Evolutionary conservation across 2,329 filamentous ascomycete genomes (phyloP), one percentile per base, ranked within the genome.

Genomic region (Cladosporium austrohemisphaericum): DNA sequence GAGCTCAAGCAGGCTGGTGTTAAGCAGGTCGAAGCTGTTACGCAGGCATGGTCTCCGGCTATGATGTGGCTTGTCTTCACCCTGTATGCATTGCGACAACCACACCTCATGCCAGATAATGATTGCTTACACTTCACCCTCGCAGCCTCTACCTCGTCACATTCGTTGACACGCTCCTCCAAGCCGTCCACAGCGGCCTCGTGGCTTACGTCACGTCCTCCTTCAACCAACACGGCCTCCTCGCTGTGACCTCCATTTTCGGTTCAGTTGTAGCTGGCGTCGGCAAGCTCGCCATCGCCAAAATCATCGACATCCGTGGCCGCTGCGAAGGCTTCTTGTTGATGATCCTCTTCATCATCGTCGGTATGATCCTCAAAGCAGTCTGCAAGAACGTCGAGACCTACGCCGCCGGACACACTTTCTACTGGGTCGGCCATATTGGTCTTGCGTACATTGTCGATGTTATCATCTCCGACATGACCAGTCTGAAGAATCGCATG

Each of bases 241-340:
- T 66, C 25, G 65, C 65, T 1, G 63, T 67, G 1, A 66, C 60
- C n/a, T 57, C 52, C 26, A 61, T 71, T 35, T 62, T 71, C 40
- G 65, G 67, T 3, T 61, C 56, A 9, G 55, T 69, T 11, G 60
- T 71, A 7, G 63, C 59, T 29, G 69, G 68, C 22, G 60, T 68
- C 14, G 57, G 62, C 48, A 65, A 65, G 9, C 63, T 72, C 8
- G 78, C 82, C 1, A 76, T 84, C 54, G 82, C 83, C 46, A 86
- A 86, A 64, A 70, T 85, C 14, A 72, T 85, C 43, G 81, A 86
- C 65, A 73, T 84, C 37, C 86, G 81, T 73, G 84, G 83, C 50
- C 79, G 83, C 36, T 78, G 82, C 13, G 78, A 85, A 63, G 83
- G 80, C n/a, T 78, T 83, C 57, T 62, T 76, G 23, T 50, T 82